Evolutionary conservation across 169 alveolate species (phyloP), one percentile per base, ranked within the genome.

Genomic region (Plasmodium fragile): DNA sequence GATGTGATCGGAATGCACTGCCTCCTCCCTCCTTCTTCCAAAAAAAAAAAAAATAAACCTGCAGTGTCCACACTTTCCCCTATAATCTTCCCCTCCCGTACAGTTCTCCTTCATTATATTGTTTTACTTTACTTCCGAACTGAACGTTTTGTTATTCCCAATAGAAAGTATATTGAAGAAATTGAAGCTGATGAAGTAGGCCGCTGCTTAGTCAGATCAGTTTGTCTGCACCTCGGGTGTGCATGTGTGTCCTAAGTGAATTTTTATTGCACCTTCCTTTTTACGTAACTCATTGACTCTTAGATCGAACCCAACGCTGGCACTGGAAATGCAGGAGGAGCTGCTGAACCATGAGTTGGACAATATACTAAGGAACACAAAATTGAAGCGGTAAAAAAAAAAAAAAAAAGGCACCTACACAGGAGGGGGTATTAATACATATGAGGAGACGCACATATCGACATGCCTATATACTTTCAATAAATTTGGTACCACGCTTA

Each of bases 301-400:
- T 36, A 85, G 93, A 22, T 73, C 93, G 18, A 69, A 85, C 8
- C 93, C 93, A 22, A 85, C 84, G 30, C 32, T 85, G 69, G 93
- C 93, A 16, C 65, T 85, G 25, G 93, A 85, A 10, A 85, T 85
- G 93, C 93, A 85, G 45, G 93, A 85, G 69, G 93, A 85, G 36
- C 45, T 85, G 8, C 59, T 85, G 8, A 85, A 85, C 53, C 93
- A 85, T 73, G 93, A 85, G 25, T 53, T 85, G 65, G 71, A 85
- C 65, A 73, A 85, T 36, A 69, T 85, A n/a, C 59, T 85, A 52
- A 73, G 83, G 43, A 85, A 73, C 43, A 45, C 71, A 55, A 73
- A 85, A 34, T 22, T 85, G 78, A 85, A 85, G 43, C 77, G 73
- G 93, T 85, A 77, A 83, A 83, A 7, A 32, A 30, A 16, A 71